Conservation (phyloP, 495 filamentous ascomycete genomes). For the Penicillium dipodomyicola region DNA sequence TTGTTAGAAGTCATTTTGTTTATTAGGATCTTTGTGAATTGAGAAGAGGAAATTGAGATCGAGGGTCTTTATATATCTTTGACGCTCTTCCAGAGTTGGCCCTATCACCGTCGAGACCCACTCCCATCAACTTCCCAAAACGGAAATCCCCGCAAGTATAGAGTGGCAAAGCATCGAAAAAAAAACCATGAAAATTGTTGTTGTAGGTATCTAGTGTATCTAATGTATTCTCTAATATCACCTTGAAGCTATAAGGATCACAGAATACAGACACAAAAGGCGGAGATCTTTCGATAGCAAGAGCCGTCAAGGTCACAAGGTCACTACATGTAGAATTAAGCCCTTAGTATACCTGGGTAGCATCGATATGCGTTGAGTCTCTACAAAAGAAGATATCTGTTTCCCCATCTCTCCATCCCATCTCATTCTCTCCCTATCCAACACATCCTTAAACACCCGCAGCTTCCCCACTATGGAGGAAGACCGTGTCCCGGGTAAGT, state of each 20-base stretch:
- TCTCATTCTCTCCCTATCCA: neutral
- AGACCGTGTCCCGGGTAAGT: neutral
- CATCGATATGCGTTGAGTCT: neutral
- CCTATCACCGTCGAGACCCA: slow-evolving; percentile 9
- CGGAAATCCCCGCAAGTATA: slow-evolving; percentile 3
- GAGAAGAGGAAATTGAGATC: neutral
- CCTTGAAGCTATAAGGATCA: neutral
- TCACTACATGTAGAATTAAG: neutral
- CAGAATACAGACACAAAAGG: neutral
- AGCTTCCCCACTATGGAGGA: neutral
- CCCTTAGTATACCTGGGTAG: neutral
- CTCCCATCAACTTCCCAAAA: slow-evolving; percentile 31
- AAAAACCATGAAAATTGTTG: neutral
- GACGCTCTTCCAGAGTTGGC: neutral
- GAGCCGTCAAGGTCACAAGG: neutral
- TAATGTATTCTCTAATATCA: too few species aligned
- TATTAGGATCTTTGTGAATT: neutral
- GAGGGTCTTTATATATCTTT: slow-evolving; percentile 1
- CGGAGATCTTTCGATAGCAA: neutral
- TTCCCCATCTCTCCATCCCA: neutral
- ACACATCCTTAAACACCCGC: neutral
- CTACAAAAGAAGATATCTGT: neutral
- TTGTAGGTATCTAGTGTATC: too few species aligned
- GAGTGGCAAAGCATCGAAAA: neutral
- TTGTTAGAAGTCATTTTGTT: slow-evolving; percentile 18